Evolutionary conservation across 2,329 filamentous ascomycete genomes (phyloP), one percentile per base, ranked within the genome.

Genomic region (Pseudonectria foliicola): DNA sequence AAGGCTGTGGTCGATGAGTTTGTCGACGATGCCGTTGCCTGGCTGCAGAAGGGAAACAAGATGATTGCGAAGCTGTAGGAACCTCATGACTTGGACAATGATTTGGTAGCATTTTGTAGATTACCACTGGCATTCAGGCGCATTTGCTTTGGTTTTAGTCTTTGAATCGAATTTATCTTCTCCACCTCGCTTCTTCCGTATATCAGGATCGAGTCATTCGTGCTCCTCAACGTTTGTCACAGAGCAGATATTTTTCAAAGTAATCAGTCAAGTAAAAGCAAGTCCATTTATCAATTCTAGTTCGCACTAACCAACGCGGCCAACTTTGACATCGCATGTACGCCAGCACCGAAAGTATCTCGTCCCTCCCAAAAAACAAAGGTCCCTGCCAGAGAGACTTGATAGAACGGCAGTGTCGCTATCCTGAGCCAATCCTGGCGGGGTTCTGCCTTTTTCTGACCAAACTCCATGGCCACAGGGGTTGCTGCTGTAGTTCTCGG

Each of bases 1-100:
- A 93, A 89, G 75, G 85, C 64, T 13, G 90, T 98, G 42, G 82
- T 98, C 26, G 92, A 98, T 56, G 92, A 98, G 70, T 83, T 98
- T 52, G 85, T 98, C 44, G 64, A 68, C 34, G 89, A 93, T 56
- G 92, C 89, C 27, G 79, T 85, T 39, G 71, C 70, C 42, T 76
- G 73, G 61, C 61, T 95, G 50, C 70, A 80, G 58, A 75, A 71
- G 54, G 84, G 83, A 44, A 77, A 77, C 62, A 74, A 77, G 57
- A 64, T 78, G 66, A 70, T 83, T 54, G 67, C 82, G 33, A 88
- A 86, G 70, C 62, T 88, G 64, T 88, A 80, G 63, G 18, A 21
- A 21, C 18, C 18, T 21, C 18, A 49, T 29, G 24, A 37, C 39
- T 33, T 34, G 33, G 40, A 45, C 38, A 30, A 48, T 44, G 42